phyloP scores from a whole-genome alignment of 2,329 filamentous ascomycete genomes.

The Fusarium sp. region DNA sequence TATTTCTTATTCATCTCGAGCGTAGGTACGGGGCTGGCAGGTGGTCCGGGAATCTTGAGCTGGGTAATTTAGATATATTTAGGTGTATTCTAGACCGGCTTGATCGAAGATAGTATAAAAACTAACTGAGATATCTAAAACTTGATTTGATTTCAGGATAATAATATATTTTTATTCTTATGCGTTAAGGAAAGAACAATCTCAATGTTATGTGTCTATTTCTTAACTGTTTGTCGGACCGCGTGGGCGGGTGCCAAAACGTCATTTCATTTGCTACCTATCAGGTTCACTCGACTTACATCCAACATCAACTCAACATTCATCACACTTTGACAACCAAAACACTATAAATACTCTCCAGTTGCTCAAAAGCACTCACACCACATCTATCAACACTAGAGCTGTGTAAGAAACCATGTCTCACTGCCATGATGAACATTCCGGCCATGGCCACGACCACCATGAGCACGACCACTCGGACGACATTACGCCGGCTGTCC shows the following conservation, averaged over 20 bases:
- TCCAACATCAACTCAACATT: slow-evolving; percentile 33
- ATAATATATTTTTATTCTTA: no score
- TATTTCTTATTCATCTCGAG: slow-evolving; percentile 19
- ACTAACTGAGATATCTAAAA: no score
- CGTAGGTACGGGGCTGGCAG: slow-evolving; percentile 16
- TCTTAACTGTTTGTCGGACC: no score
- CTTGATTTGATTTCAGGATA: no score
- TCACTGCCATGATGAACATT: slow-evolving; percentile 68
- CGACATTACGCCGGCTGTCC: slow-evolving; percentile 91
- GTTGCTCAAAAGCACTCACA: not conserved
- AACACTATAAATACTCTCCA: not conserved
- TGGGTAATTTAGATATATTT: no score
- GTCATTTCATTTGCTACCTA: slow-evolving; percentile 31
- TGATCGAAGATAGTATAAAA: no score
- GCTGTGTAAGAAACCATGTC: slow-evolving; percentile 51
- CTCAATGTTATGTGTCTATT: no score
- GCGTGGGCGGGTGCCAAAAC: slow-evolving; percentile 29
- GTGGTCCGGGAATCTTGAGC: no score
- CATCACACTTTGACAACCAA: not conserved
- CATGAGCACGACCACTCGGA: slow-evolving; percentile 88
- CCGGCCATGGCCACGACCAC: slow-evolving; percentile 67
- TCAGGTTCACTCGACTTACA: slow-evolving; percentile 38
- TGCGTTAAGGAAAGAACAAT: no score
- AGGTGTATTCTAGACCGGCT: no score
- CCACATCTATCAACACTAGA: not conserved